Conservation (phyloP, 768 basidiomycete species). For the Suillus weaverae region DNA sequence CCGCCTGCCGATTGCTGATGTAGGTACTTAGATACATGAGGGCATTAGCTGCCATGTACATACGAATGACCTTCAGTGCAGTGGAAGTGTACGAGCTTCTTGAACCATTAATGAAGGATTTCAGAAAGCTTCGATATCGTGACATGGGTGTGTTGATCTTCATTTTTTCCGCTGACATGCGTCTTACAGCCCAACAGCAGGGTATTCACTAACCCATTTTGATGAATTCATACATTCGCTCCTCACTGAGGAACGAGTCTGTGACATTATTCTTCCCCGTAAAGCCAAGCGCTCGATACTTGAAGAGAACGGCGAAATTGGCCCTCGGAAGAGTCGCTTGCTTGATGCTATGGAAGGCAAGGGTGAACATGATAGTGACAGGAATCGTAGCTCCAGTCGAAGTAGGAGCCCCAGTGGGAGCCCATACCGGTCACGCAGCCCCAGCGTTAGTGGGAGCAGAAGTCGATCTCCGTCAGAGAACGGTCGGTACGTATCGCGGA, state of each 20-base stretch:
- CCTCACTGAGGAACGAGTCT: slow-evolving; percentile 86
- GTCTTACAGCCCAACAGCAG: slow-evolving; percentile 48
- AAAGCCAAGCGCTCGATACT: slow-evolving; percentile 80
- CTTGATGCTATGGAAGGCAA: slow-evolving; percentile 84
- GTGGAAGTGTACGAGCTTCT: slow-evolving; percentile 91
- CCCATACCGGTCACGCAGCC: slow-evolving; percentile 25
- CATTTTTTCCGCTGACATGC: background rate
- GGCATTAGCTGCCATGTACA: slow-evolving; percentile 89
- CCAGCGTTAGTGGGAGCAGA: slow-evolving; percentile 18
- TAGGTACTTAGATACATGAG: slow-evolving; percentile 73
- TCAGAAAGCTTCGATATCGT: slow-evolving; percentile 79
- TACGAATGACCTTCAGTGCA: slow-evolving; percentile 91
- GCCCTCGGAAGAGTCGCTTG: slow-evolving; percentile 82
- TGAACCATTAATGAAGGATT: slow-evolving; percentile 94
- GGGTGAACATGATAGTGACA: slow-evolving; percentile 51
- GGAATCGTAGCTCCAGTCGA: slow-evolving; percentile 36
- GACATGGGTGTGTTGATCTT: slow-evolving; percentile 63
- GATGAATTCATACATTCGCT: slow-evolving; percentile 90
- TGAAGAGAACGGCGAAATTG: slow-evolving; percentile 91
- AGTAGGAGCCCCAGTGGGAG: slow-evolving; percentile 30
- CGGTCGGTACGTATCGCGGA: slow-evolving; percentile 64
- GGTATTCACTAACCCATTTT: slow-evolving; percentile 83
- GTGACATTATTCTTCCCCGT: slow-evolving; percentile 94
- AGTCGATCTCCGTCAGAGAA: slow-evolving; percentile 43
- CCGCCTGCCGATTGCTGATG: background rate